These are phyloP conservation scores for Cardamine occulta DNA, from an alignment of 345 rosid species.

Conservation along the genomic window DNA sequence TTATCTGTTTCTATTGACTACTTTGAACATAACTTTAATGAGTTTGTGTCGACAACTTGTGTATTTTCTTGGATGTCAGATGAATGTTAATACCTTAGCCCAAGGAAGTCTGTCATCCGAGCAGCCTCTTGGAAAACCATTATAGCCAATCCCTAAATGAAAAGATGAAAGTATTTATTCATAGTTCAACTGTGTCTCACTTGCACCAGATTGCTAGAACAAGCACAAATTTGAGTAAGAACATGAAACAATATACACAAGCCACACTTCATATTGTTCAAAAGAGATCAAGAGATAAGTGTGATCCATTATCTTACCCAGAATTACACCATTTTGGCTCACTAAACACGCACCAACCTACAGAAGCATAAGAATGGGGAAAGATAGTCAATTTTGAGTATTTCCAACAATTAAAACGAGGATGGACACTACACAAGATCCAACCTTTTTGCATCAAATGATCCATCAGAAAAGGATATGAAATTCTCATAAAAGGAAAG, in stretches of 20 bases:
- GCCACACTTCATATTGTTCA: neutral
- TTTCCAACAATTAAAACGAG: constrained; percentile 4
- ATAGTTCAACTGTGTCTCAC: neutral
- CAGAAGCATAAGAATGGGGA: constrained; percentile 11
- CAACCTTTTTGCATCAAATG: neutral
- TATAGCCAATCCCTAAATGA: constrained; percentile 85
- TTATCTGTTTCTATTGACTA: neutral
- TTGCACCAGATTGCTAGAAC: constrained; percentile 9
- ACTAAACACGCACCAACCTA: constrained; percentile 98
- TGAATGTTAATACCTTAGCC: constrained; percentile 71
- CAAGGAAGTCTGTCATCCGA: constrained; percentile 97
- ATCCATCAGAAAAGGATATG: constrained; percentile 5
- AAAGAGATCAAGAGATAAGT: constrained; percentile 7
- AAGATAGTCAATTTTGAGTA: neutral
- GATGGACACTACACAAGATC: neutral
- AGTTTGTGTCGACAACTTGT: neutral
- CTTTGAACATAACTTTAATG: neutral
- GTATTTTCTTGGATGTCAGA: neutral
- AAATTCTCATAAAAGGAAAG: neutral
- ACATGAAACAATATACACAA: neutral
- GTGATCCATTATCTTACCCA: constrained; percentile 56
- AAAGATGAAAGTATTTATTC: constrained; percentile 4
- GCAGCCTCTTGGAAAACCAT: constrained; percentile 99
- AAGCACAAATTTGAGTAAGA: neutral
- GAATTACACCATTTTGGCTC: constrained; percentile 82